Evolutionary conservation across 2,329 filamentous ascomycete genomes (phyloP).

Genomic region (Claviceps digitariae): DNA sequence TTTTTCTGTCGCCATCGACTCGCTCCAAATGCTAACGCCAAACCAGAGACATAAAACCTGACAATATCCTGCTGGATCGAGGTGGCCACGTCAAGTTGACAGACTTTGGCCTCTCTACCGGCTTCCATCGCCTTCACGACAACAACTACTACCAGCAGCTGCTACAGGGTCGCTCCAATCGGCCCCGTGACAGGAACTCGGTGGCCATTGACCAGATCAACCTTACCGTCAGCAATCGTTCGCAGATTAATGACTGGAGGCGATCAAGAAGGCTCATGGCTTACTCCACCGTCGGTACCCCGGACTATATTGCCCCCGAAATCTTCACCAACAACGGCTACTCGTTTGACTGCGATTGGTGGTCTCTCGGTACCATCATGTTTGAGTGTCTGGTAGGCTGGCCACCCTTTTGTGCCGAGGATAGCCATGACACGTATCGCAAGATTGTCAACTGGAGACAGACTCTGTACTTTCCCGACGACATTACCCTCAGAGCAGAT

Average conservation of each 20-base stretch:
- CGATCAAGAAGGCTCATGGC: conserved; percentile 91
- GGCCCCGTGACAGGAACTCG: conserved; percentile 72
- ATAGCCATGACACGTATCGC: conserved; percentile 92
- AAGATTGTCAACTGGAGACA: conserved; percentile 99
- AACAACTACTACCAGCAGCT: conserved; percentile 98
- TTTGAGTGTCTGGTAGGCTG: conserved; percentile 97
- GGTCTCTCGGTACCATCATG: conserved; percentile 98
- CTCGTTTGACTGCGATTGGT: conserved; percentile 97
- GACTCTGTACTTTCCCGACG: conserved; percentile 90
- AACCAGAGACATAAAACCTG: conserved; percentile 88
- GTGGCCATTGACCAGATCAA: conserved; percentile 97
- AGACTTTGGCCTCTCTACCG: conserved; percentile 93
- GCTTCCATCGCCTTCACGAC: conserved; percentile 95
- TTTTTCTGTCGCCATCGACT: too few relatives aligned
- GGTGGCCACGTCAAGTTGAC: conserved; percentile 97
- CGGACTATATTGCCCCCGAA: conserved; percentile 94
- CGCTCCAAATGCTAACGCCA: not conserved
- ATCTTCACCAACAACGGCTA: conserved; percentile 97
- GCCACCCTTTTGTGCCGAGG: conserved; percentile 97
- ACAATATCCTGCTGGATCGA: conserved; percentile 92
- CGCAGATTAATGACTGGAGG: conserved; percentile 97
- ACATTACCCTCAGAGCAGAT: conserved; percentile 76
- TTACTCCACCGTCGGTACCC: conserved; percentile 95
- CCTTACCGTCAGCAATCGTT: conserved; percentile 91
- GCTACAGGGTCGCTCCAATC: conserved; percentile 63